A percentile compares a stretch with the other conserved stretches of the same genome.
These are phyloP conservation scores for Glomus cerebriforme DNA, from an alignment of 192 early-diverging fungal species.

Conservation along the genomic window DNA sequence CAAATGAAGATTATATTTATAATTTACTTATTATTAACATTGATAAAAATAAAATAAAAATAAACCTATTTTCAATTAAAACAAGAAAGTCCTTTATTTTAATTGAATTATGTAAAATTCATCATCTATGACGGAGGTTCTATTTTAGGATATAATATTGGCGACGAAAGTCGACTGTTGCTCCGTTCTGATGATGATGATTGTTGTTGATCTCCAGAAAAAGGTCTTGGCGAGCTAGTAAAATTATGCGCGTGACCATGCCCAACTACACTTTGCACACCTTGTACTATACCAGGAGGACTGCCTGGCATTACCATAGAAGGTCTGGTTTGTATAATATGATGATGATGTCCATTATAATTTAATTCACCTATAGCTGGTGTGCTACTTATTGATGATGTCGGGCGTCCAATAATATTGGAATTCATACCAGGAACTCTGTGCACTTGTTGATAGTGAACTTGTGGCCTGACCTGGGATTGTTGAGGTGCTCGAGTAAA, in stretches of 20 bases:
- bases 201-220: background rate
- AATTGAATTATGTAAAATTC: background rate
- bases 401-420: background rate
- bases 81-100: background rate
- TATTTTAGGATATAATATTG: background rate
- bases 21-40: background rate
- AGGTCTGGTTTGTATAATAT: background rate
- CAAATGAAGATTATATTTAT: background rate
- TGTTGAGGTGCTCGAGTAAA: background rate
- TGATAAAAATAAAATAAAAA: background rate
- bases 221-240: background rate
- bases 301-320: background rate
- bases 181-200: background rate
- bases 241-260: background rate
- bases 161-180: background rate
- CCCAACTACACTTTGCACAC: background rate
- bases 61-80: background rate
- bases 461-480: background rate
- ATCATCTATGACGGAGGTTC: background rate
- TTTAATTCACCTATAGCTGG: background rate
- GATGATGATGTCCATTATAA: background rate
- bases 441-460: background rate
- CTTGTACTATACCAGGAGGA: background rate
- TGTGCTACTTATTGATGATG: background rate
- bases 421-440: background rate